Base-by-base conservation (phyloP, 164 flowering plant species). In the Amborella trichopoda region DNA sequence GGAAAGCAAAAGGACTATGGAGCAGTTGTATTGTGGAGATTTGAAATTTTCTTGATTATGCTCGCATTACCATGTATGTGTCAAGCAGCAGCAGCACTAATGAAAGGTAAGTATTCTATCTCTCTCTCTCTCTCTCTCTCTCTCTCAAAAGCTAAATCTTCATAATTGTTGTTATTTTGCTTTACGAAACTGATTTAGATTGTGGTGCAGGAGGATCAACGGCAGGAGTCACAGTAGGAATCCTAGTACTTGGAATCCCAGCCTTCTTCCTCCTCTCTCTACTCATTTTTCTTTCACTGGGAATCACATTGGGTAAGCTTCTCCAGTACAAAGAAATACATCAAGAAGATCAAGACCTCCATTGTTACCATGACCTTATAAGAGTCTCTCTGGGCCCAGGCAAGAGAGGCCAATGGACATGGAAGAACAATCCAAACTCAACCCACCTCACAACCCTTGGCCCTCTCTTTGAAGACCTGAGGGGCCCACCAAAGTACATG, bases 401-500 rank as follows among this genome's bases (percentile, higher is more conserved):
- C 24, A 91, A 86, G 59, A 67, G 83, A 68, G 96, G 94, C 40
- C 98, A 91, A 52, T 86, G 98, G 98, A 76, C 94, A 30, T 91
- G 98, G 98, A 83, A 78, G 52, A 62, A 69, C 55, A 57, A 73
- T 28, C 58, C 72, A 1, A 67, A 67, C 56, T 78, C 85, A 4
- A 26, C 25, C 28, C 52, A 61, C 50, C 58, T 76, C 18, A 66
- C 68, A 37, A 72, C 46, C 55, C 63, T 81, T 2, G 96, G 98
- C 19, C 85, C 98, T 28, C 53, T 86, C 24, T 91, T 83, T 59
- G 96, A 83, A 65, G 96, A 87, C 42, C 71, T 91, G 26, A 67
- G 98, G 53, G 98, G 96, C 6, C 98, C 96, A 3, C 96, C 96
- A 28, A 86, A 91, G 55, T 91, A 86, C 73, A 91, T 91, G 94